These are phyloP conservation scores for Lachancea quebecensis DNA, from an alignment of 805 yeast genomes.

Conservation along the genomic window DNA sequence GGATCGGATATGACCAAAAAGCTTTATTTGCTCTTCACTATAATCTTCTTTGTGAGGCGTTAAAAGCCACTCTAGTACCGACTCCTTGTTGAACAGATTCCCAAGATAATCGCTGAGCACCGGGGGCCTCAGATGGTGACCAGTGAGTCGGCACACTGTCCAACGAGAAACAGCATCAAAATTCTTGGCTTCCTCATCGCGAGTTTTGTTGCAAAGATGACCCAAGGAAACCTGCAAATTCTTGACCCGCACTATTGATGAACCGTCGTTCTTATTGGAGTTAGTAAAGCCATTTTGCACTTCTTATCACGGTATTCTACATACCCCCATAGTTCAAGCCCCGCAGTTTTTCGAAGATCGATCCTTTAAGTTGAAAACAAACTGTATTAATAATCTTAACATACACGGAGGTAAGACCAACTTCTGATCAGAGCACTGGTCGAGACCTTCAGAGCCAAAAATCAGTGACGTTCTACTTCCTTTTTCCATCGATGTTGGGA, in stretches of 20 bases:
- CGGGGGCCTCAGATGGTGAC: slow-evolving; percentile 39
- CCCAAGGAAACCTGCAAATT: slow-evolving; percentile 34
- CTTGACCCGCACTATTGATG: slow-evolving; percentile 54
- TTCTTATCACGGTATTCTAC: neutral
- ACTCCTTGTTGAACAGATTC: slow-evolving; percentile 53
- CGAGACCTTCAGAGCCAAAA: too few relatives aligned
- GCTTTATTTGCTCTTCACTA: slow-evolving; percentile 19
- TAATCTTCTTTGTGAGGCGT: slow-evolving; percentile 27
- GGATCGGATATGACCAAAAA: slow-evolving; percentile 32
- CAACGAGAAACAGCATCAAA: slow-evolving; percentile 32
- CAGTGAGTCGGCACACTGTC: slow-evolving; percentile 43
- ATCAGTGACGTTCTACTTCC: too few relatives aligned
- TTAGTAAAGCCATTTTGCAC: neutral
- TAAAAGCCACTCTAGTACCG: slow-evolving; percentile 51
- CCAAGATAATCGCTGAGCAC: slow-evolving; percentile 69
- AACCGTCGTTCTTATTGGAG: slow-evolving; percentile 54
- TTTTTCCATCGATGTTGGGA: too few relatives aligned
- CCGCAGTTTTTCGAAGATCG: neutral
- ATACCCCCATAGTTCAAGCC: slow-evolving; percentile 6
- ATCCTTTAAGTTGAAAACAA: neutral
- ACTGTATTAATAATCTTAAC: neutral
- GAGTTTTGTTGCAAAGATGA: slow-evolving; percentile 12
- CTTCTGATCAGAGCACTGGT: too few relatives aligned
- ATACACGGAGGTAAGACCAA: too few relatives aligned
- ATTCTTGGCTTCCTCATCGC: slow-evolving; percentile 14